phyloP scores from a whole-genome alignment of 202 grass and related monocot genomes.

The Setaria viridis region DNA sequence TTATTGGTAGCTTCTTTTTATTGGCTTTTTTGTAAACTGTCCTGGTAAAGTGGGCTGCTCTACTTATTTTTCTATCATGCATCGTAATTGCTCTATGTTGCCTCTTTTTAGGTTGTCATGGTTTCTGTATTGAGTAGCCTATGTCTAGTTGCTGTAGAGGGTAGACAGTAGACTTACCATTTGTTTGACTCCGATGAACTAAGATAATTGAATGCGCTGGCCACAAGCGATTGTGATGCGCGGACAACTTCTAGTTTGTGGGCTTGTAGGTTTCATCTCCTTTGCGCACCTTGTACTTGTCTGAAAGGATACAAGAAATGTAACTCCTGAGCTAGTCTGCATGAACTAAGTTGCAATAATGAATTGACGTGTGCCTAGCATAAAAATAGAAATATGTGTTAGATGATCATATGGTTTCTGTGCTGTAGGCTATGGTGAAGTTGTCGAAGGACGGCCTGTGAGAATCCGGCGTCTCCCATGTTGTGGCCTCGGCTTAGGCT shows the following conservation, averaged over 20 bases:
- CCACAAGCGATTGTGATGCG: neutral
- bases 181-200: neutral
- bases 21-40: neutral
- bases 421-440: slow-evolving; percentile 55
- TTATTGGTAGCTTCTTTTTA: neutral
- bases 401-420: slow-evolving; percentile 34
- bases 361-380: neutral
- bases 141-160: neutral
- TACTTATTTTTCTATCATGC: neutral
- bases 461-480: slow-evolving; percentile 68
- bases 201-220: slow-evolving; percentile 22
- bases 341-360: neutral
- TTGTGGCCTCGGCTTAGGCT: slow-evolving; percentile 81
- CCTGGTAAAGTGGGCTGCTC: neutral
- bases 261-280: neutral
- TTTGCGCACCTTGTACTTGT: neutral
- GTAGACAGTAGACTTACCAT: neutral
- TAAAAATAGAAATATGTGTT: slow-evolving; percentile 6
- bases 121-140: neutral
- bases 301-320: neutral
- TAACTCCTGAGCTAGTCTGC: neutral
- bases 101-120: neutral
- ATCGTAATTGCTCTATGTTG: slow-evolving; percentile 4
- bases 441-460: slow-evolving; percentile 77
- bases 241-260: neutral